phyloP scores from a whole-genome alignment of 257 asterid genomes.

The Nicotiana obtusifolia region DNA sequence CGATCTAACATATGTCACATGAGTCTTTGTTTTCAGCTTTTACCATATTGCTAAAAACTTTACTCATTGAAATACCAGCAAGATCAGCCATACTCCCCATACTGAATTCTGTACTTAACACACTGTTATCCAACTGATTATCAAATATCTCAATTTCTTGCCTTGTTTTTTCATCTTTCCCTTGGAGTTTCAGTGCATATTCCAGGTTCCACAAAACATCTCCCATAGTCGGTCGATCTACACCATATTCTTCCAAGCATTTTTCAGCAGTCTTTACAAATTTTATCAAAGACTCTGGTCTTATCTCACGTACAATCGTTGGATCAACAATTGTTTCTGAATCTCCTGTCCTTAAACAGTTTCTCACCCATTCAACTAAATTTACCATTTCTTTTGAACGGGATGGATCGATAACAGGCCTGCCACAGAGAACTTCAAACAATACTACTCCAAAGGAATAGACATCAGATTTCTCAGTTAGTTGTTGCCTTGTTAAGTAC shows the following conservation, averaged over 20 bases:
- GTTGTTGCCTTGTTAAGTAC: conserved; percentile 32
- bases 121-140: neutral
- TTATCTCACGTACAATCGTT: conserved; percentile 14
- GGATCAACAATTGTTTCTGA: conserved; percentile 22
- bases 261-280: conserved; percentile 30
- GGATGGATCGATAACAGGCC: conserved; percentile 38
- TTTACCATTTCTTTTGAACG: conserved; percentile 27
- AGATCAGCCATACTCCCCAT: conserved; percentile 27
- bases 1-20: neutral
- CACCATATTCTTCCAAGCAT: conserved; percentile 35
- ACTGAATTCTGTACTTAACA: conserved; percentile 19
- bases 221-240: conserved; percentile 35
- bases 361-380: conserved; percentile 30
- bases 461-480: conserved; percentile 41
- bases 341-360: conserved; percentile 14
- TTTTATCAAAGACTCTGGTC: conserved; percentile 24
- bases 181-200: conserved; percentile 27
- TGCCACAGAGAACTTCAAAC: conserved; percentile 35
- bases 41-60: conserved; percentile 36
- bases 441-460: conserved; percentile 41
- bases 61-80: conserved; percentile 34
- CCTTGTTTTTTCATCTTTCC: neutral
- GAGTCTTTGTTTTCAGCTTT: conserved; percentile 19
- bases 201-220: conserved; percentile 45
- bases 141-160: neutral